A percentile compares a stretch with the other conserved stretches of the same genome.
Evolutionary conservation across 495 filamentous ascomycete genomes (phyloP).

Genomic region (Penicillium paradoxum): DNA sequence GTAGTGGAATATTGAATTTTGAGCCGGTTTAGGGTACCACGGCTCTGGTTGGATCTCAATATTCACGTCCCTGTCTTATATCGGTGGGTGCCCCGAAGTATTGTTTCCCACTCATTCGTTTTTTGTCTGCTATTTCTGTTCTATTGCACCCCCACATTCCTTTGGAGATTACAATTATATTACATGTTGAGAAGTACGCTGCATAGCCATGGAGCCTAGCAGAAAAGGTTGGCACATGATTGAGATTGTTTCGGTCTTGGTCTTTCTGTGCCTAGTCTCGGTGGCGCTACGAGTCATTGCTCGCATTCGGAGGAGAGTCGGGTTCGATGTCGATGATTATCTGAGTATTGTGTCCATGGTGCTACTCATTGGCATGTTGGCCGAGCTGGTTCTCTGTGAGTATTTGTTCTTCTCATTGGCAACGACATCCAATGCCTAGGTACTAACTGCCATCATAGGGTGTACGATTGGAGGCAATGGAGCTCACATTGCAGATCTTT

Average conservation of each 20-base stretch:
- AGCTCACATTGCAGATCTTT: slow-evolving; percentile 20
- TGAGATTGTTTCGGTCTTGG: slow-evolving; percentile 32
- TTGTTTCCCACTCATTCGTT: slow-evolving; percentile 1
- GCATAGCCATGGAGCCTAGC: slow-evolving; percentile 26
- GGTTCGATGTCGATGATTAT: slow-evolving; percentile 40
- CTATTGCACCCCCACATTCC: not conserved
- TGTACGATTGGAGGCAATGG: slow-evolving; percentile 37
- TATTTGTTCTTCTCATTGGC: not conserved
- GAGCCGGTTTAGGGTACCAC: not conserved
- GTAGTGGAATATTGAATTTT: not conserved
- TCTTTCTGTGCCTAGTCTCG: slow-evolving; percentile 31
- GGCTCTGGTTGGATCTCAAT: not conserved
- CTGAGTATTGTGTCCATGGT: slow-evolving; percentile 30
- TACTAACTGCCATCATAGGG: slow-evolving; percentile 23
- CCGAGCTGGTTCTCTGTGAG: slow-evolving; percentile 36
- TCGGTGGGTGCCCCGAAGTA: slow-evolving; percentile 15
- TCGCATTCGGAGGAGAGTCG: slow-evolving; percentile 34
- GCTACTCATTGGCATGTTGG: slow-evolving; percentile 32
- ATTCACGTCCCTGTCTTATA: slow-evolving; percentile 7
- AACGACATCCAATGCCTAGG: not conserved
- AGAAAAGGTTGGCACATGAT: slow-evolving; percentile 33
- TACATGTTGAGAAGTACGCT: not conserved
- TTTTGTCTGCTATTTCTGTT: slow-evolving; percentile 2
- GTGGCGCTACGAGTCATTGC: slow-evolving; percentile 37
- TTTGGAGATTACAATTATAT: slow-evolving; percentile 1